Base-by-base conservation (phyloP, 2,329 filamentous ascomycete species). In the Pestalotiopsis sp. region DNA sequence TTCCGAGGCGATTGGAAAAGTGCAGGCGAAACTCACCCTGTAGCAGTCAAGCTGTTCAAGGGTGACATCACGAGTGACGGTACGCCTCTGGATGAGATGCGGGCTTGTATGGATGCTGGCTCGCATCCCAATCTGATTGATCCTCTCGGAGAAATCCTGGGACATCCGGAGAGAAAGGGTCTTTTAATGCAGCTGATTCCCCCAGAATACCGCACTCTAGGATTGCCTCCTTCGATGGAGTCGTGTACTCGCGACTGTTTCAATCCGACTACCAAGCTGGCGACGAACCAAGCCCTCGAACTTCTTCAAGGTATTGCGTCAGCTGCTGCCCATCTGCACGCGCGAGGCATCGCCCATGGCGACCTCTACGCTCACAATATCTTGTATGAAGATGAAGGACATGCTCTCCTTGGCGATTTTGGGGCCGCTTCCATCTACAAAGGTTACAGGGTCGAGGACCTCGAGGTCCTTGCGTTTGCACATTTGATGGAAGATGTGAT, bases 281-380 rank as follows among this genome's bases (percentile, higher is more conserved):
- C 77, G 0, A 67, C 76, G 45, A 67, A 72, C 4, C 76, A 76
- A 31, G 80, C 76, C 31, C 71, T 81, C 49, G 68, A 69, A 12
- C 81, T 86, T 66, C 76, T 86, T 1, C 70, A 73, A 0, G 80
- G 80, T 7, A 77, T 86, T 39, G 82, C 84, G 2, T 78, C 79
- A 14, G 84, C 82, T 0, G 80, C 81, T 2, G 75, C 68, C 20
- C 84, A 86, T 71, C 76, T 86, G 12, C 84, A 86, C 70, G 74
- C 70, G 7, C 76, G 77, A 39, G 81, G 81, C 5, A 82, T 86
- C 20, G 74, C 79, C 6, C 84, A 86, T 69, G 84, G 84, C 20
- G 83, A 85, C 71, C 67, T 86, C 45, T 84, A 84, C 65, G 83
- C 84, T 12, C 83, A 85, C 72, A 85, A 85, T 71, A 82, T 86